Percentiles rank a stretch among this genome's conserved stretches.
phyloP scores from a whole-genome alignment of 352 stramenopile species.

The Elongisporangium undulatum region DNA sequence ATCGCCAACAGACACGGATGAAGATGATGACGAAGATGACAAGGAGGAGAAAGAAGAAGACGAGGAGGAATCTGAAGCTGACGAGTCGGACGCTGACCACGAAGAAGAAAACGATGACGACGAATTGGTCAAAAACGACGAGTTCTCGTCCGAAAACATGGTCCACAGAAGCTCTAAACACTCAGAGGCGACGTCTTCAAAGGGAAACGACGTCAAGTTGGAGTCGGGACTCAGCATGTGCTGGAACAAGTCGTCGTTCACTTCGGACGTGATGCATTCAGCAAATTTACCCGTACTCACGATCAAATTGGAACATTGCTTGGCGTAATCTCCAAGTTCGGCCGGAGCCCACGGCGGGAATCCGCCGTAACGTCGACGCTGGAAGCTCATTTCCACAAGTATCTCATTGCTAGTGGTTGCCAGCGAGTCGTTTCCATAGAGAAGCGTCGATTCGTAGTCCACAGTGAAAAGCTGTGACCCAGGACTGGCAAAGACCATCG shows the following conservation, averaged over 20 bases:
- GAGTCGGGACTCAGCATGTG: constrained; percentile 7
- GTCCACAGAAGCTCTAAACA: neutral
- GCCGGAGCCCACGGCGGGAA: constrained; percentile 26
- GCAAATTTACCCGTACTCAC: constrained; percentile 16
- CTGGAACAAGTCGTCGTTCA: constrained; percentile 20
- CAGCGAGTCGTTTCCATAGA: constrained; percentile 9
- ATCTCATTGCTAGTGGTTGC: constrained; percentile 1
- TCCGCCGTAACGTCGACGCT: constrained; percentile 26
- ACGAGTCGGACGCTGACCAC: constrained; percentile 1
- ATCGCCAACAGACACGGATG: neutral
- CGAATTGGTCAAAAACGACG: constrained; percentile 8
- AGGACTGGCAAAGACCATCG: constrained; percentile 34
- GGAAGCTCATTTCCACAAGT: constrained; percentile 24
- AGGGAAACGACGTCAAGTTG: constrained; percentile 1
- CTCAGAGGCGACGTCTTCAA: constrained; percentile 4
- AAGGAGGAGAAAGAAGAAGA: neutral
- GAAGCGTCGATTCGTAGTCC: constrained; percentile 25
- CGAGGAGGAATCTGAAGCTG: neutral
- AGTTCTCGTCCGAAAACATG: constrained; percentile 2
- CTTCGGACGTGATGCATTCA: constrained; percentile 16
- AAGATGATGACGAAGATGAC: neutral
- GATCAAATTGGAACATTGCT: constrained; percentile 8
- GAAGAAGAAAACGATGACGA: constrained; percentile 11
- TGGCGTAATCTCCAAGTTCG: constrained; percentile 13
- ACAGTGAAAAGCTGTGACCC: constrained; percentile 40